These are phyloP conservation scores for Eucalyptus albens DNA, from an alignment of 345 rosid species.

Conservation along the genomic window DNA sequence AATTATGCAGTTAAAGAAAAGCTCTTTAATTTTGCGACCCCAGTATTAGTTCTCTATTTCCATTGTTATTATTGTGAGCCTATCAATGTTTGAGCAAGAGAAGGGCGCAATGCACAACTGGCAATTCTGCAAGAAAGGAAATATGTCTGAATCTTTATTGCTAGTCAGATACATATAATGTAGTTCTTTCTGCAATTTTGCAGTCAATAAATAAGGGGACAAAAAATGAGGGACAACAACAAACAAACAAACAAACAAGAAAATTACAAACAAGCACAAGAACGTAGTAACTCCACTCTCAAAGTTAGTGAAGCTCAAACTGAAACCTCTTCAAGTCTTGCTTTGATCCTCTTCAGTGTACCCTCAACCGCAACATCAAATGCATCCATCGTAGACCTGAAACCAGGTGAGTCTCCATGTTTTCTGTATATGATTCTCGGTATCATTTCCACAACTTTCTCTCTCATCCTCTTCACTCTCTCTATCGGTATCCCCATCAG, in stretches of 20 bases:
- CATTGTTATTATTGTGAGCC: background rate
- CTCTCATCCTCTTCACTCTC: slow-evolving; percentile 63
- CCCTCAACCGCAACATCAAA: slow-evolving; percentile 79
- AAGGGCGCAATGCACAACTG: background rate
- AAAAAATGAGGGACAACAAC: background rate
- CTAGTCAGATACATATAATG: background rate
- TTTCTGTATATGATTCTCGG: slow-evolving; percentile 66
- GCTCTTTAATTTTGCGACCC: background rate
- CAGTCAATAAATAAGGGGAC: background rate
- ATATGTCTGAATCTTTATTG: background rate
- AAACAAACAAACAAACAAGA: background rate
- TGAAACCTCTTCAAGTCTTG: slow-evolving; percentile 18
- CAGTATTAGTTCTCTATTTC: background rate
- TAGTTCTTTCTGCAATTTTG: background rate
- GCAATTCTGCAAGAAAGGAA: background rate
- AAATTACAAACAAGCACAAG: background rate
- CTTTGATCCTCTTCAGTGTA: slow-evolving; percentile 36
- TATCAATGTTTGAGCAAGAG: background rate
- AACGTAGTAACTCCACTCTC: background rate
- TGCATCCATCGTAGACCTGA: slow-evolving; percentile 65
- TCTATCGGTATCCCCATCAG: slow-evolving; percentile 49
- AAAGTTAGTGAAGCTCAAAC: background rate
- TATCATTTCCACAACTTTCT: slow-evolving; percentile 50
- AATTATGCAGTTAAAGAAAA: background rate
- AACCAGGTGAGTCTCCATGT: slow-evolving; percentile 62